These are phyloP conservation scores for Xylaria arbuscula DNA, from an alignment of 2,329 filamentous ascomycete species.

Conservation along the genomic window DNA sequence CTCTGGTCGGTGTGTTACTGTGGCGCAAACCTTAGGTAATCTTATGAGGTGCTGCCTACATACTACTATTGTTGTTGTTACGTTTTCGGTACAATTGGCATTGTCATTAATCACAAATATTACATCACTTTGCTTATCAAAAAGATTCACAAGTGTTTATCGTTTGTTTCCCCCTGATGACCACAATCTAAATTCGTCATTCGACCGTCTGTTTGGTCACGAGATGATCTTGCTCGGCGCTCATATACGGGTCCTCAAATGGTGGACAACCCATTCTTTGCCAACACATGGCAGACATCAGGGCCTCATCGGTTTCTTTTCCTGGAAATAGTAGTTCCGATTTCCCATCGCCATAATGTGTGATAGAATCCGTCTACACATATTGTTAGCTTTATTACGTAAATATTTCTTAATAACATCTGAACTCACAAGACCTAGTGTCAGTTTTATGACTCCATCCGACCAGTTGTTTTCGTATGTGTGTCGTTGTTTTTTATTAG, in stretches of 20 bases:
- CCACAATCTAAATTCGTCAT: too few relatives aligned
- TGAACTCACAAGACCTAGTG: conserved; percentile 8
- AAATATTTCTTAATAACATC: background rate
- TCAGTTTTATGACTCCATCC: conserved; percentile 20
- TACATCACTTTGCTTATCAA: too few relatives aligned
- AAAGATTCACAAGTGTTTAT: too few relatives aligned
- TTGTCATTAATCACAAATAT: too few relatives aligned
- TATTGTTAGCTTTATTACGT: background rate
- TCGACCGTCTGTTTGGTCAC: too few relatives aligned
- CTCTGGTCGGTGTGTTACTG: too few relatives aligned
- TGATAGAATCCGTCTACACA: conserved; percentile 9
- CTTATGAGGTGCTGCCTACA: too few relatives aligned
- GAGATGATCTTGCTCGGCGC: too few relatives aligned
- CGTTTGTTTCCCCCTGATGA: too few relatives aligned
- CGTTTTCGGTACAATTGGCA: too few relatives aligned
- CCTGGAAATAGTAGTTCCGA: conserved; percentile 16
- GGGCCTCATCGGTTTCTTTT: conserved; percentile 16
- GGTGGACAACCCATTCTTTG: conserved; percentile 23
- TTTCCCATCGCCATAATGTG: conserved; percentile 23
- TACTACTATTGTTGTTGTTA: too few relatives aligned
- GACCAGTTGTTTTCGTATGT: conserved; percentile 19
- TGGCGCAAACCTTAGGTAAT: too few relatives aligned
- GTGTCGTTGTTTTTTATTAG: conserved; percentile 2
- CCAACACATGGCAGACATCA: conserved; percentile 26
- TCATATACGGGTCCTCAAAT: conserved; percentile 25